A percentile compares a stretch with the other conserved stretches of the same genome.
Evolutionary conservation across 805 yeast species (phyloP).

Genomic region (Zygoascus ofunaensis): DNA sequence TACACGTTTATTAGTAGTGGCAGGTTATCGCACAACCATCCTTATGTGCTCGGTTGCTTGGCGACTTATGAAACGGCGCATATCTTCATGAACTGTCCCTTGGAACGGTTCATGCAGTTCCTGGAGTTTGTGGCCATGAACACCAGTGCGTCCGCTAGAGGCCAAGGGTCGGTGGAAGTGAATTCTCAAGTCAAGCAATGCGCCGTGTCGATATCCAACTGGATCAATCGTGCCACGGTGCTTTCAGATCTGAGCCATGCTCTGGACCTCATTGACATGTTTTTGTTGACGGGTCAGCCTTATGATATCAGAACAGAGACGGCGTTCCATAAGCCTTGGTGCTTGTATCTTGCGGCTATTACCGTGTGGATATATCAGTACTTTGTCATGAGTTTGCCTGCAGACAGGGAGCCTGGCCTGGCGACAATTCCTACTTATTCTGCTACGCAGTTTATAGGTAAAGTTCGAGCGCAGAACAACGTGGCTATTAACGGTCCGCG

Average conservation of each 20-base stretch:
- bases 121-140: background rate
- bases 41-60: slow-evolving; percentile 20
- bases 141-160: background rate
- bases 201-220: slow-evolving; percentile 7
- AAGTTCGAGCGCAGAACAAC: background rate
- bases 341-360: slow-evolving; percentile 15
- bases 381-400: slow-evolving; percentile 1
- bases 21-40: slow-evolving; percentile 18
- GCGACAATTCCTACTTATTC: background rate
- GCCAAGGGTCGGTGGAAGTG: slow-evolving; percentile 1
- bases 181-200: slow-evolving; percentile 3
- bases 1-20: slow-evolving; percentile 17
- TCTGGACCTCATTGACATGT: slow-evolving; percentile 19
- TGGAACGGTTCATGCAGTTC: background rate
- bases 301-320: slow-evolving; percentile 20
- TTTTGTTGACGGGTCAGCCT: slow-evolving; percentile 10
- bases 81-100: slow-evolving; percentile 10
- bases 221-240: background rate
- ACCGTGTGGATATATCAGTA: slow-evolving; percentile 16
- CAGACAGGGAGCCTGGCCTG: background rate
- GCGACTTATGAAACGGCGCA: slow-evolving; percentile 21
- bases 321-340: slow-evolving; percentile 20
- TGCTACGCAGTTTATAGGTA: background rate
- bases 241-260: slow-evolving; percentile 16
- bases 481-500: slow-evolving; percentile 5